phyloP scores from a whole-genome alignment of 2,329 filamentous ascomycete species.

The Thelonectria olida region DNA sequence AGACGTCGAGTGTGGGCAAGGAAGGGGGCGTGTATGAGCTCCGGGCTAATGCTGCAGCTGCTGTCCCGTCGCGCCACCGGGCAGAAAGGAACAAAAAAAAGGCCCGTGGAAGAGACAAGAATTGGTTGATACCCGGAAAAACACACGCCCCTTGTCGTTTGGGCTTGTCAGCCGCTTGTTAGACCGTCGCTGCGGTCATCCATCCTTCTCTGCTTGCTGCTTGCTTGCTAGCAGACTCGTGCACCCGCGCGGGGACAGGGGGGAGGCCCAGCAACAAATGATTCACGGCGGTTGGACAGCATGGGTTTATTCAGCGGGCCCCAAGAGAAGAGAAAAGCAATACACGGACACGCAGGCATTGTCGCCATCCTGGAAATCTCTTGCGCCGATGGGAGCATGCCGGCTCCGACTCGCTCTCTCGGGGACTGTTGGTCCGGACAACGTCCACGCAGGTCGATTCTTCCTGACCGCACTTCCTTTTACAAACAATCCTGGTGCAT shows the following conservation, averaged over 20 bases:
- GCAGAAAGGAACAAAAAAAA: background rate
- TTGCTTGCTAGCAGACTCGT: background rate
- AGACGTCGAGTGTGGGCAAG: background rate
- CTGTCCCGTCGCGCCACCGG: constrained; percentile 20
- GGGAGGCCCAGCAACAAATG: background rate
- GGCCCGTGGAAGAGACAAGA: background rate
- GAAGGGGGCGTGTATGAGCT: constrained; percentile 1
- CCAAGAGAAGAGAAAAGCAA: background rate
- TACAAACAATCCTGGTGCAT: constrained; percentile 6
- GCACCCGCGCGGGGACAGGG: constrained; percentile 3
- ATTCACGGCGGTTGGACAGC: background rate
- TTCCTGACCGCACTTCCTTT: constrained; percentile 15
- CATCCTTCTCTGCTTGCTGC: background rate
- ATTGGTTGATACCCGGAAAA: background rate
- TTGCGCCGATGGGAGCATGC: background rate
- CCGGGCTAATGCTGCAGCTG: constrained; percentile 18
- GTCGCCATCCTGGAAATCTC: background rate
- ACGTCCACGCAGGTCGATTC: constrained; percentile 13
- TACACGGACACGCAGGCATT: background rate
- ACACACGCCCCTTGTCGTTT: constrained; percentile 6
- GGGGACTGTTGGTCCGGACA: background rate
- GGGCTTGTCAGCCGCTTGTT: background rate
- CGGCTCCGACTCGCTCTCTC: background rate
- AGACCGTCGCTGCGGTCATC: constrained; percentile 3
- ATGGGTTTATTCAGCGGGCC: constrained; percentile 27